Conservation (phyloP, 164 flowering plant genomes). For the Platanus orientalis region DNA sequence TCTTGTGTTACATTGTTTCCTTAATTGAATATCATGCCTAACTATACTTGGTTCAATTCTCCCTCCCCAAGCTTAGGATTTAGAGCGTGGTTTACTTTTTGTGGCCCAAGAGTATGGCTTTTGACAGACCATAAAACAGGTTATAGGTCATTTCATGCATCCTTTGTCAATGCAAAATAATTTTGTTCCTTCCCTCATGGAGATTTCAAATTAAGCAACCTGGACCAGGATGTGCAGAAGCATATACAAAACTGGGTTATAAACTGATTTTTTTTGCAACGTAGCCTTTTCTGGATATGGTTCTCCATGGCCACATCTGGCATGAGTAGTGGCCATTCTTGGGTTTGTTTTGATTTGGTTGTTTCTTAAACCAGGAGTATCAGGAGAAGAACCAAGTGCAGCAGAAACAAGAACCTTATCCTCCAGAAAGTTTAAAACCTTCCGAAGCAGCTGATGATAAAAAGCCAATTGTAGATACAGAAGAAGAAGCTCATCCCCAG, state of each 20-base stretch:
- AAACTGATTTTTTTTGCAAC: too few relatives aligned
- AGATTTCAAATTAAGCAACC: too few relatives aligned
- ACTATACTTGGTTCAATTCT: neutral
- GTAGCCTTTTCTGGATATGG: too few relatives aligned
- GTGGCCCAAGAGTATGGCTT: too few relatives aligned
- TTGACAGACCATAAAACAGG: too few relatives aligned
- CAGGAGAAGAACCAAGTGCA: slow-evolving; percentile 32
- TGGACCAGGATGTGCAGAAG: too few relatives aligned
- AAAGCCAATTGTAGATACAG: slow-evolving; percentile 22
- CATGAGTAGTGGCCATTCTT: neutral
- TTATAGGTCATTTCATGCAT: too few relatives aligned
- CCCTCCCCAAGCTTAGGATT: neutral
- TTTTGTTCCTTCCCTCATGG: too few relatives aligned
- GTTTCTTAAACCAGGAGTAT: slow-evolving; percentile 41
- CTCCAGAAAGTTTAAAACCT: slow-evolving; percentile 33
- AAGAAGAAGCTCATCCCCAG: slow-evolving; percentile 45
- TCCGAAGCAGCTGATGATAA: slow-evolving; percentile 37
- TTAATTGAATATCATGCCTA: neutral
- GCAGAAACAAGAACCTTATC: slow-evolving; percentile 28
- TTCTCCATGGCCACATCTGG: neutral
- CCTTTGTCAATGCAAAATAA: too few relatives aligned
- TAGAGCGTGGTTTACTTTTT: neutral
- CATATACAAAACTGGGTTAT: too few relatives aligned
- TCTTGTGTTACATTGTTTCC: neutral
- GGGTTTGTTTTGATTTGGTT: slow-evolving; percentile 1